A percentile compares a stretch with the other conserved stretches of the same genome.
phyloP scores from a whole-genome alignment of 2,329 filamentous ascomycete genomes.

The Microdochium trichocladiopsis region DNA sequence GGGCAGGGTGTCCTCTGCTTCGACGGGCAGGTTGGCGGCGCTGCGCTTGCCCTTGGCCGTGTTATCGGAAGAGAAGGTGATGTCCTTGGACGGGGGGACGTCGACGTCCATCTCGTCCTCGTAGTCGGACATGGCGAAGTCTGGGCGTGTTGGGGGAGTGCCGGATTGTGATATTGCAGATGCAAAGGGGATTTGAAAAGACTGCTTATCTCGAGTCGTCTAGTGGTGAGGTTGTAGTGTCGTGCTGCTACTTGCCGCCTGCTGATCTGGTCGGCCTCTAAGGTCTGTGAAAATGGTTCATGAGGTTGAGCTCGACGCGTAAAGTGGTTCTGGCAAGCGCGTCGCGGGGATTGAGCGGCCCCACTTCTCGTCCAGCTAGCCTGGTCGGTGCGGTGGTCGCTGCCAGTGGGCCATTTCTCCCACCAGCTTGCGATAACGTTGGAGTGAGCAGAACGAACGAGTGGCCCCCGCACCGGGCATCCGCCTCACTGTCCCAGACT shows the following conservation, averaged over 20 bases:
- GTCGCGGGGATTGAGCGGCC: neutral
- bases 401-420: no score
- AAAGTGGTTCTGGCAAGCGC: neutral
- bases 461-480: no score
- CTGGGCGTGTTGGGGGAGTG: neutral
- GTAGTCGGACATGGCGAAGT: slow-evolving; percentile 46
- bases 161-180: neutral
- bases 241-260: neutral
- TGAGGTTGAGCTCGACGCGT: neutral
- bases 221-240: neutral
- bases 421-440: no score
- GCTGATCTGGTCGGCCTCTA: neutral
- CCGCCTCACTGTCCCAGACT: no score
- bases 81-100: slow-evolving; percentile 37
- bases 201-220: neutral
- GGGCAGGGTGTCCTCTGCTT: slow-evolving; percentile 87
- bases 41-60: slow-evolving; percentile 82
- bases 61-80: slow-evolving; percentile 67
- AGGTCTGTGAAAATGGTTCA: neutral
- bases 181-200: neutral
- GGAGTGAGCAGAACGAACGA: no score
- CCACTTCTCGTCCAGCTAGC: neutral
- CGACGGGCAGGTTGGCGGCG: slow-evolving; percentile 86
- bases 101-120: slow-evolving; percentile 58
- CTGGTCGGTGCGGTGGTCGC: neutral